phyloP scores from a whole-genome alignment of 2,329 filamentous ascomycete genomes.

The Penicillium frequentans region DNA sequence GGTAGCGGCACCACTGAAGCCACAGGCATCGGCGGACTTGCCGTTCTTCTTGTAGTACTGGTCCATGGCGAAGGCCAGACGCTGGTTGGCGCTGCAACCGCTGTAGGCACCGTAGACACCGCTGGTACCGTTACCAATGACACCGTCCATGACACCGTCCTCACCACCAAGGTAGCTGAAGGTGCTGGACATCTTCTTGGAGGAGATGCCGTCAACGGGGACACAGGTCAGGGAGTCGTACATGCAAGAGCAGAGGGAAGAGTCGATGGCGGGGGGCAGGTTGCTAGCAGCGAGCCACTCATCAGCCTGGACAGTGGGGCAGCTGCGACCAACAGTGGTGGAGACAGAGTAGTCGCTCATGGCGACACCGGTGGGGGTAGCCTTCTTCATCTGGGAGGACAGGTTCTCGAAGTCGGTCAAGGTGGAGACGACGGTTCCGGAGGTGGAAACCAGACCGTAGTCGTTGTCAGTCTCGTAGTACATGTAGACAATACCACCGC shows the following conservation, averaged over 20 bases:
- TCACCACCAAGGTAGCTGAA: constrained; percentile 58
- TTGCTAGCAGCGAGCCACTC: constrained; percentile 67
- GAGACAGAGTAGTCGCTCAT: constrained; percentile 69
- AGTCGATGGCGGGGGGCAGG: constrained; percentile 81
- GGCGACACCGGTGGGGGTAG: constrained; percentile 65
- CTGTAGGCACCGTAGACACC: constrained; percentile 51
- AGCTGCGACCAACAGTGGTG: constrained; percentile 67
- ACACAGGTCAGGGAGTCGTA: constrained; percentile 69
- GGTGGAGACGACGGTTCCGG: constrained; percentile 61
- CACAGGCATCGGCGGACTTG: constrained; percentile 41
- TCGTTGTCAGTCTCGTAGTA: constrained; percentile 91
- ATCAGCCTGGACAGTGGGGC: constrained; percentile 62
- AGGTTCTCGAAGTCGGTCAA: constrained; percentile 75
- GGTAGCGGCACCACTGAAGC: constrained; percentile 46
- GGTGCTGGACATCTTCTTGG: constrained; percentile 62
- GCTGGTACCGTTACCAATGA: constrained; percentile 38
- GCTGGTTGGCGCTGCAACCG: constrained; percentile 46
- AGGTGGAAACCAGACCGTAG: constrained; percentile 69
- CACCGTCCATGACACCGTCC: constrained; percentile 39
- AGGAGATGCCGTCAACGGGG: constrained; percentile 58
- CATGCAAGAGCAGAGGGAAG: constrained; percentile 84
- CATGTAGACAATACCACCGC: constrained; percentile 98
- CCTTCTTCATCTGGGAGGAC: constrained; percentile 67
- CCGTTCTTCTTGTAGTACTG: constrained; percentile 45
- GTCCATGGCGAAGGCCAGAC: constrained; percentile 50